phyloP scores from a whole-genome alignment of 23 red algal genomes.

The Gracilaria domingensis region DNA sequence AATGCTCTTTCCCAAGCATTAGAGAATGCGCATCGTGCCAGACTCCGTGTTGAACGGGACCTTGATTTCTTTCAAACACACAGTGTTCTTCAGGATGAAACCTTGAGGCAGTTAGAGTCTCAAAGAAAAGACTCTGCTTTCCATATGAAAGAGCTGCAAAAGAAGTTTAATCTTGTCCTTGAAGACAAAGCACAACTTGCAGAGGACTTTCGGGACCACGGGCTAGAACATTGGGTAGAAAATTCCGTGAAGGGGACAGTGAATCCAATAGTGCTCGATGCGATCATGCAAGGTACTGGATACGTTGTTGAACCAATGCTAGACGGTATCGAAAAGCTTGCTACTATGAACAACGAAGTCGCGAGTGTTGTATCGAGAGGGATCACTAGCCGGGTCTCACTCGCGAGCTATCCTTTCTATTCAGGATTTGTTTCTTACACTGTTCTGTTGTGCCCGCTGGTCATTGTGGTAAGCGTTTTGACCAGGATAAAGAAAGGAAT shows the following conservation, averaged over 20 bases:
- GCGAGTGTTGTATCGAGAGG: not conserved
- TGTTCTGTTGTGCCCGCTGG: slow-evolving; percentile 40
- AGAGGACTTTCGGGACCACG: slow-evolving; percentile 24
- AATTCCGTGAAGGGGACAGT: slow-evolving; percentile 29
- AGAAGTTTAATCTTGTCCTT: not conserved
- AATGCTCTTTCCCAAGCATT: slow-evolving; percentile 3
- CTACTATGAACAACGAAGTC: slow-evolving; percentile 27
- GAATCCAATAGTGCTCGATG: slow-evolving; percentile 49
- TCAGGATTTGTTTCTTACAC: slow-evolving; percentile 48
- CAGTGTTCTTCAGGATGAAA: slow-evolving; percentile 20
- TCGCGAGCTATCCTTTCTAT: slow-evolving; percentile 44
- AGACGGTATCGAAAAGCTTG: slow-evolving; percentile 43
- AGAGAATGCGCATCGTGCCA: slow-evolving; percentile 2
- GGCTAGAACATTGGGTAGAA: slow-evolving; percentile 63
- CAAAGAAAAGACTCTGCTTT: not conserved
- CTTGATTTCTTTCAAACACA: slow-evolving; percentile 5
- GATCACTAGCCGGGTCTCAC: slow-evolving; percentile 1
- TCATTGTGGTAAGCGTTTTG: slow-evolving; percentile 14
- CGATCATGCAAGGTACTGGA: slow-evolving; percentile 61
- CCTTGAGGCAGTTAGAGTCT: not conserved
- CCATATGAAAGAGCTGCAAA: not conserved
- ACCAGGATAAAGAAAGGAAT: slow-evolving; percentile 27
- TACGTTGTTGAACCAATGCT: slow-evolving; percentile 50
- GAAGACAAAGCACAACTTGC: slow-evolving; percentile 22
- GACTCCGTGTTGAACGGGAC: slow-evolving; percentile 13